Evolutionary conservation across 2,329 filamentous ascomycete genomes (phyloP).

Genomic region (Daldinia eschscholtzii): DNA sequence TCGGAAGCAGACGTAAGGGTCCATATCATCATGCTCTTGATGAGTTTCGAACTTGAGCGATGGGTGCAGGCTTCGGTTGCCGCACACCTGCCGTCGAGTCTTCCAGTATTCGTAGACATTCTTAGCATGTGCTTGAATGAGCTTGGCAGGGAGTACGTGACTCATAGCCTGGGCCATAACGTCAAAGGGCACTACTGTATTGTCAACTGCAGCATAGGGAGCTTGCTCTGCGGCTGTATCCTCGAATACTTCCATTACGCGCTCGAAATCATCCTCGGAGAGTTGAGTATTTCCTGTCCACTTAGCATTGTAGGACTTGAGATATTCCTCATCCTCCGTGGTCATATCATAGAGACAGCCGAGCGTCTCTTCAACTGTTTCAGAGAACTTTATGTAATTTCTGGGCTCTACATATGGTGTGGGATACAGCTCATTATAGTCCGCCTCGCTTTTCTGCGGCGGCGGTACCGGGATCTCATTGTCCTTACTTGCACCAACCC

Average conservation of each 20-base stretch:
- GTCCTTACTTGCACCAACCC: constrained; percentile 66
- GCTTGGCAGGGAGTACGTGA: constrained; percentile 62
- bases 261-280: constrained; percentile 92
- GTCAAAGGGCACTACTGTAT: constrained; percentile 82
- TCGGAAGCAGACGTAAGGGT: constrained; percentile 98
- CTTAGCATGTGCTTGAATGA: constrained; percentile 72
- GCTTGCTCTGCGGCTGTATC: constrained; percentile 85
- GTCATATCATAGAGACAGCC: constrained; percentile 95
- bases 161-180: constrained; percentile 78
- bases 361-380: constrained; percentile 95
- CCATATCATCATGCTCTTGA: constrained; percentile 92
- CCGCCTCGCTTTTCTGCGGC: constrained; percentile 73
- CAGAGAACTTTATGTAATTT: constrained; percentile 97
- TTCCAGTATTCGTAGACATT: constrained; percentile 94
- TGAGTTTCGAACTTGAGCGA: constrained; percentile 93
- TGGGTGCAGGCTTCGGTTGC: constrained; percentile 80
- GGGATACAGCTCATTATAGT: constrained; percentile 91
- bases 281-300: constrained; percentile 73
- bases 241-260: constrained; percentile 95
- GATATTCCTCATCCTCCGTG: constrained; percentile 86
- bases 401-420: constrained; percentile 83
- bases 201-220: constrained; percentile 91
- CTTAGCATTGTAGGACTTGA: constrained; percentile 86
- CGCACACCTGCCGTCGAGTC: constrained; percentile 71
- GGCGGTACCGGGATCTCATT: constrained; percentile 76